These are phyloP conservation scores for Pisolithus thermaeus DNA, from an alignment of 1,284 basidiomycete species.

Conservation along the genomic window DNA sequence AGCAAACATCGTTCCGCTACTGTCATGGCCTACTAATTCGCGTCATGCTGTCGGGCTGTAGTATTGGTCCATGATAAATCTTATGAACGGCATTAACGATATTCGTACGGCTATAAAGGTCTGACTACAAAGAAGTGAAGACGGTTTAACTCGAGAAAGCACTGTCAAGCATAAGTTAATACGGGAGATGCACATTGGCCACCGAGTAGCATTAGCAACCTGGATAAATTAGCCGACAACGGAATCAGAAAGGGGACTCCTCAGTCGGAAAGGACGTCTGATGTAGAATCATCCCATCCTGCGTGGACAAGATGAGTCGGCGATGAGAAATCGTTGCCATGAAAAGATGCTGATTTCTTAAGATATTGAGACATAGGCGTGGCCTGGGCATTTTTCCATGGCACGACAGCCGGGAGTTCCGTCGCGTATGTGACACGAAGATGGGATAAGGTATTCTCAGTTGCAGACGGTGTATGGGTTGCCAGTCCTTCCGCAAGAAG, in stretches of 20 bases:
- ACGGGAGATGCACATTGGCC: conserved; percentile 12
- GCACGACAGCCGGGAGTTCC: conserved; percentile 32
- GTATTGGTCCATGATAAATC: conserved; percentile 15
- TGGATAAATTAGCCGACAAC: conserved; percentile 24
- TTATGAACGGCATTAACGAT: conserved; percentile 28
- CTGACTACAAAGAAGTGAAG: background rate
- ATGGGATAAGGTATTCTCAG: conserved; percentile 31
- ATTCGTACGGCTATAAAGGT: conserved; percentile 20
- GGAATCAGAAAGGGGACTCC: conserved; percentile 6
- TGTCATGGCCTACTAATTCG: conserved; percentile 19
- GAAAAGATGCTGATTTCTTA: conserved; percentile 36
- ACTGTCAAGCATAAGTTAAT: conserved; percentile 24
- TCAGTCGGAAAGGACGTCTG: conserved; percentile 36
- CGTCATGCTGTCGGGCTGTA: conserved; percentile 7
- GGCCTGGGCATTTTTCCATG: conserved; percentile 36
- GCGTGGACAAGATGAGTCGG: conserved; percentile 47
- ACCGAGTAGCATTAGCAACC: conserved; percentile 16
- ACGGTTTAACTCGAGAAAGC: conserved; percentile 4
- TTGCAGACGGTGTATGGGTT: conserved; percentile 24
- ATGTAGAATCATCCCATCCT: conserved; percentile 51
- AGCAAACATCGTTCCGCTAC: conserved; percentile 6
- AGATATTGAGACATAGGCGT: conserved; percentile 33
- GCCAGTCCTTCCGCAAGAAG: conserved; percentile 30
- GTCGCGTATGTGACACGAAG: conserved; percentile 32
- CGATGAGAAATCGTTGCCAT: conserved; percentile 31